Conservation (phyloP, 768 basidiomycete species). For the Russula virescens region DNA sequence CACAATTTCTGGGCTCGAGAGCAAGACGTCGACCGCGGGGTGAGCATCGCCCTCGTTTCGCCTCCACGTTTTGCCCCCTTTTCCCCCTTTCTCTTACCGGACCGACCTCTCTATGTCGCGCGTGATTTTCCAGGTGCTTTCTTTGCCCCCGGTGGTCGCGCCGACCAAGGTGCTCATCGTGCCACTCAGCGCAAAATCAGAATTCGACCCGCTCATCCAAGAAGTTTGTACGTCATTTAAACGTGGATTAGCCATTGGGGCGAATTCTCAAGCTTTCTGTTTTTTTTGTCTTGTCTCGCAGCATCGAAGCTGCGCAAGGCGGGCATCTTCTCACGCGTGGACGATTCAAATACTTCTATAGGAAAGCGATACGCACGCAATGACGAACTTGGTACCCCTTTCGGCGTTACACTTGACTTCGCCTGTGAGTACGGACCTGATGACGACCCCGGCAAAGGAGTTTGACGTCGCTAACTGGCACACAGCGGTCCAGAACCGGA, state of each 20-base stretch:
- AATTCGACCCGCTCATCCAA: slow-evolving; percentile 75
- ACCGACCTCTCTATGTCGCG: slow-evolving; percentile 14
- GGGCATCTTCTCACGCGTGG: slow-evolving; percentile 89
- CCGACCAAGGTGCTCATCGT: slow-evolving; percentile 97
- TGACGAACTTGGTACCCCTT: slow-evolving; percentile 97
- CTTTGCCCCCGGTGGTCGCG: slow-evolving; percentile 82
- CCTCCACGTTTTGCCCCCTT: not conserved
- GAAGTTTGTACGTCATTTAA: slow-evolving; percentile 72
- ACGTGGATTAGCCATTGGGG: slow-evolving; percentile 2
- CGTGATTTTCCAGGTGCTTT: slow-evolving; percentile 60
- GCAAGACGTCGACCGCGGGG: slow-evolving; percentile 84
- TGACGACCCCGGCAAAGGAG: slow-evolving; percentile 17
- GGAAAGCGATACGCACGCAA: slow-evolving; percentile 97
- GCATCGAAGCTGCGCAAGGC: slow-evolving; percentile 82
- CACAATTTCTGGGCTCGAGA: slow-evolving; percentile 96
- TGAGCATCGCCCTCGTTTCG: slow-evolving; percentile 35
- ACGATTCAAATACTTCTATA: slow-evolving; percentile 92
- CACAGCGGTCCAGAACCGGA: slow-evolving; percentile 82
- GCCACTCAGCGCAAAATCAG: slow-evolving; percentile 79
- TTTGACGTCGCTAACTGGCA: slow-evolving; percentile 15
- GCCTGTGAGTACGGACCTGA: slow-evolving; percentile 51
- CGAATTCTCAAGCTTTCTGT: slow-evolving; percentile 11
- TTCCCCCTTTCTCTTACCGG: not conserved
- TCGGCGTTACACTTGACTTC: slow-evolving; percentile 93
- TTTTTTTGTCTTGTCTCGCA: slow-evolving; percentile 31